Evolutionary conservation across 306 rosid species (phyloP), one percentile per base, ranked within the genome.

Genomic region (Astragalus glycyphyllos): DNA sequence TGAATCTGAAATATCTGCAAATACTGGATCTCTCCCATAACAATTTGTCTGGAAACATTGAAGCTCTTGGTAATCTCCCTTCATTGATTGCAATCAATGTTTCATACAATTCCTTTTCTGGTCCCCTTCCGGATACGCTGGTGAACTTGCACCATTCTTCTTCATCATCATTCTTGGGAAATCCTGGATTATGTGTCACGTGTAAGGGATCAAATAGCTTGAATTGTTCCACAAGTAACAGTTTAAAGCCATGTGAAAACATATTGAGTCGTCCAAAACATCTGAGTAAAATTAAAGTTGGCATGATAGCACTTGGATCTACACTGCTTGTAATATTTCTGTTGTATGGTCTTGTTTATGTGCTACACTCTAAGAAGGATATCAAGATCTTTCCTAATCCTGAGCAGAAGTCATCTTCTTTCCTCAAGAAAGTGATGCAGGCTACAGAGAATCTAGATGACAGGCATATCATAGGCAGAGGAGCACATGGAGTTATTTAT

Each of bases 401-500:
- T 0, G 9, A 38, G 44, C 7, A 66, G 7, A 76, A 79, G 8
- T 26, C 82, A 8, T n/a, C n/a, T n/a, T 11, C 63, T 9, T 11
- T 44, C 1, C 23, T 64, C 20, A 44, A 64, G 11, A 20, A 20
- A 58, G 84, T 82, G 15, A 50, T 85, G 83, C 58, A 79, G 51
- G 89, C 83, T 1, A 87, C 96, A 31, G 80, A 13, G 31, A 80
- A 85, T 50, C 76, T 87, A 7, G 61, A 79, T 65, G 91, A 82
- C 7, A 46, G 60, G 20, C 68, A 76, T 65, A 29, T 90, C 6
- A 80, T 90, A 14, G 93, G 91, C 8, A 78, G 75, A 84, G 96
- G 96, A 80, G 86, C 88, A 3, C 96, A 90, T 62, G 96, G 96
- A 56, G 69, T 75, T 15, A 87, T 90, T 31, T 90, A 90, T 46